Evolutionary conservation across 2,329 filamentous ascomycete species (phyloP), one percentile per base, ranked within the genome.

Genomic region (Ophiostoma montium): DNA sequence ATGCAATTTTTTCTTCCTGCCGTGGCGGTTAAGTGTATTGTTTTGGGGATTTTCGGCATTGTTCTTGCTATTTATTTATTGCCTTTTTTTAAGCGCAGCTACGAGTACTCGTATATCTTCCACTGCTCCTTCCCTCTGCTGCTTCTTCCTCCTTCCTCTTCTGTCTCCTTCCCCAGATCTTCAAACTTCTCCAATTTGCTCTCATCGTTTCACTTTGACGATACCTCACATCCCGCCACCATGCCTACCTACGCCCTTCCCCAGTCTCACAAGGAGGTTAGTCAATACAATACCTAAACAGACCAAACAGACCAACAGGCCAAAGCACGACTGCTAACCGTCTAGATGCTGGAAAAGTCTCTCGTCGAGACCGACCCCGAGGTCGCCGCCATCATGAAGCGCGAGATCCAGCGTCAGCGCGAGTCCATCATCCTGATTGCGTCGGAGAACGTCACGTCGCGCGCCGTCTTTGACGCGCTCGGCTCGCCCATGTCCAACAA

Each of bases 361-460:
- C 80, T 98, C 61, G 71, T 90, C 61, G 86, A 95, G 60, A 82
- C 84, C 50, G 92, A 98, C 68, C 84, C 87, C 51, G 89, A 96
- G 77, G 86, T 98, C 62, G 88, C 88, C 57, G 75, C 84, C 71
- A 95, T 98, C 70, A 96, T 98, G 89, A 19, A n/a, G 75, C 80
- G 85, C 61, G 90, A 96, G 72, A 84, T 95, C 63, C 81, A 95
- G 78, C 87, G 92, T 65, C 92, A 98, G 75, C 83, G 87, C 68
- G 89, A 98, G 76, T 96, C 89, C 61, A 94, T 98, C 70, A 86
- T 96, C 64, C 82, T 98, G 65, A 98, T 98, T 62, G 90, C 92
- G 63, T 96, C 92, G 50, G 92, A 98, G 75, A 98, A 98, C 76
- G 89, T 98, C 70, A 98, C 92, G 52, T 98, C 92, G 55, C 88